Percentiles rank a stretch among this genome's conserved stretches.
phyloP scores from a whole-genome alignment of 2,329 filamentous ascomycete genomes.

The Zymoseptoria pseudotritici region DNA sequence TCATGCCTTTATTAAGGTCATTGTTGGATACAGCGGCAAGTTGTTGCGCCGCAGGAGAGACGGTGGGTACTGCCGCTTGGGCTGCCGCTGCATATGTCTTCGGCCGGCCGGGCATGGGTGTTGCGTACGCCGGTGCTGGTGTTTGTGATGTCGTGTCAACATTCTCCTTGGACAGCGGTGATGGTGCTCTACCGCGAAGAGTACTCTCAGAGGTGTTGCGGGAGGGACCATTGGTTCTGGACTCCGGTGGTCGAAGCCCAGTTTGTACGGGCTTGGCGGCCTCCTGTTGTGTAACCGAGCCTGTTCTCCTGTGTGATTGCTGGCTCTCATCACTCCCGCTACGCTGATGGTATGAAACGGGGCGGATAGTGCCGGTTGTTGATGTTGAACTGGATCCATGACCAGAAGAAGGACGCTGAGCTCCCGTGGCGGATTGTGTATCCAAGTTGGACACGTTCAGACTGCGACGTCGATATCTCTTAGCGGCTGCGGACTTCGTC shows the following conservation, averaged over 20 bases:
- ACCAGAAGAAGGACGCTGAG: conserved; percentile 20
- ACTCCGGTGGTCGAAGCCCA: conserved; percentile 11
- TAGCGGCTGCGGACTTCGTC: conserved; percentile 56
- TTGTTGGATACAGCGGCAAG: conserved; percentile 82
- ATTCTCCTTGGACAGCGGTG: conserved; percentile 41
- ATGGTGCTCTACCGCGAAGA: conserved; percentile 38
- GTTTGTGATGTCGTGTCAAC: conserved; percentile 27
- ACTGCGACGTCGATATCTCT: conserved; percentile 74
- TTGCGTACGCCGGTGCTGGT: conserved; percentile 1
- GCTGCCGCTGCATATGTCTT: conserved; percentile 28
- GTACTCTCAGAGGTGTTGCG: conserved; percentile 34
- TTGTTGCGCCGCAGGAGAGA: conserved; percentile 72
- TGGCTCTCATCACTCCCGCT: conserved; percentile 30
- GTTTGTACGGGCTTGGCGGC: conserved; percentile 8
- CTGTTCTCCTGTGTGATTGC: conserved; percentile 11
- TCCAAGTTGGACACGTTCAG: conserved; percentile 56
- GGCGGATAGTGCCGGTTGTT: conserved; percentile 27
- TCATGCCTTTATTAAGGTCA: conserved; percentile 69
- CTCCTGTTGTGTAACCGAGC: conserved; percentile 10
- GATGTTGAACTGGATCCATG: conserved; percentile 22
- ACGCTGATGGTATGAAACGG: conserved; percentile 27
- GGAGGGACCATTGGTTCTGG: conserved; percentile 24
- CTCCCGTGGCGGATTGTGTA: conserved; percentile 15
- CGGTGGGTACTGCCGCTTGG: conserved; percentile 20
- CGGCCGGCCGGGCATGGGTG: conserved; percentile 20